These are phyloP conservation scores for Fremontodendron californicum DNA, from an alignment of 345 rosid genomes.

Conservation along the genomic window DNA sequence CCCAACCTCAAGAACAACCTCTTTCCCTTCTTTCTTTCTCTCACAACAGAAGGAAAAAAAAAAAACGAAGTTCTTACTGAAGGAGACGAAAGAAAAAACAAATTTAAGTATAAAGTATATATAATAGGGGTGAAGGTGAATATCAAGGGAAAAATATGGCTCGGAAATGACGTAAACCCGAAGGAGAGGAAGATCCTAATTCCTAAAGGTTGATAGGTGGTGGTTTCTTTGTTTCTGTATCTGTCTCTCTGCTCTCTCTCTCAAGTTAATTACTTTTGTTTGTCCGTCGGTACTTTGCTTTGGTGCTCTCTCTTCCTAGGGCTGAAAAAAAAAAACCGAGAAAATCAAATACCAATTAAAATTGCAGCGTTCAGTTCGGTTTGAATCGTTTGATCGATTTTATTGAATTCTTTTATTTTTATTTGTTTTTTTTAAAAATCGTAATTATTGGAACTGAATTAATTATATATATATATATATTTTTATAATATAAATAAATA, in stretches of 20 bases:
- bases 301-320: background rate
- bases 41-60: background rate
- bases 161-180: background rate
- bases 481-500: no score
- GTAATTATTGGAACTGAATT: no score
- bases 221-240: background rate
- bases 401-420: no score
- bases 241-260: background rate
- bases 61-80: background rate
- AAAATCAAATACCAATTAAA: no score
- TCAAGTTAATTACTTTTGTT: background rate
- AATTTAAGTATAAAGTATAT: background rate
- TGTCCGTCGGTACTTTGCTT: background rate
- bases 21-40: background rate
- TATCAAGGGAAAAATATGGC: background rate
- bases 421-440: no score
- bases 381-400: no score
- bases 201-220: background rate
- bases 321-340: no score
- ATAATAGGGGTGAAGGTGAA: background rate
- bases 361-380: background rate
- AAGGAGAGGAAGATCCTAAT: slow-evolving; percentile 1
- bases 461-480: no score
- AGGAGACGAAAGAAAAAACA: background rate
- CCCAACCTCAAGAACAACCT: background rate